Evolutionary conservation across 2,329 filamentous ascomycete species (phyloP).

Genomic region (Penicillium sp.): DNA sequence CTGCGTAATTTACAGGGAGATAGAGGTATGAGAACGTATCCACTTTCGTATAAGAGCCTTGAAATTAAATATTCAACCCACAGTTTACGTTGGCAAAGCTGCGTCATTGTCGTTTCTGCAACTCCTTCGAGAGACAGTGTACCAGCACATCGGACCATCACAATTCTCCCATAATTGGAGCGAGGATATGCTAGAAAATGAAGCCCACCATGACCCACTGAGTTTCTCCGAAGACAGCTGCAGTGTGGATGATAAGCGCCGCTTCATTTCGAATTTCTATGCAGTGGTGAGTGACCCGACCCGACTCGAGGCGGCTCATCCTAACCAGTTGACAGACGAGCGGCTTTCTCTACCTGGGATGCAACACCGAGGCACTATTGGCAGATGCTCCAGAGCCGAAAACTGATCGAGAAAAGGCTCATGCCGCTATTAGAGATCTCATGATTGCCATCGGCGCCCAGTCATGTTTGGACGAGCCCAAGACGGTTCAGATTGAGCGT

Average conservation of each 20-base stretch:
- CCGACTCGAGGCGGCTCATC: not conserved
- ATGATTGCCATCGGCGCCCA: conserved; percentile 57
- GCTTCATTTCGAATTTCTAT: conserved; percentile 33
- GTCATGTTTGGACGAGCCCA: conserved; percentile 36
- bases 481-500: conserved; percentile 32
- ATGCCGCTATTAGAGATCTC: conserved; percentile 41
- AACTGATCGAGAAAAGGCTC: conserved; percentile 25
- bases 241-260: conserved; percentile 31
- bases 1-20: conserved; percentile 55
- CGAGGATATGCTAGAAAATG: conserved; percentile 56
- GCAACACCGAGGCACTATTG: conserved; percentile 26
- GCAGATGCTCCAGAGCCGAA: conserved; percentile 11
- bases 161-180: conserved; percentile 54
- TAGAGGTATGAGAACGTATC: conserved; percentile 41
- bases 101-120: conserved; percentile 56
- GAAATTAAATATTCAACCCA: not conserved
- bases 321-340: conserved; percentile 35
- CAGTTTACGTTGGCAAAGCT: conserved; percentile 35
- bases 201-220: conserved; percentile 37
- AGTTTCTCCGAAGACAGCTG: conserved; percentile 34
- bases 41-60: not conserved
- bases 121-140: conserved; percentile 49
- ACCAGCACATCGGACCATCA: conserved; percentile 55
- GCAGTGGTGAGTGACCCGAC: conserved; percentile 24
- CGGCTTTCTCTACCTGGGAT: conserved; percentile 42